Base-by-base conservation (phyloP, 2,329 filamentous ascomycete species). In the Fusarium armeniacum region DNA sequence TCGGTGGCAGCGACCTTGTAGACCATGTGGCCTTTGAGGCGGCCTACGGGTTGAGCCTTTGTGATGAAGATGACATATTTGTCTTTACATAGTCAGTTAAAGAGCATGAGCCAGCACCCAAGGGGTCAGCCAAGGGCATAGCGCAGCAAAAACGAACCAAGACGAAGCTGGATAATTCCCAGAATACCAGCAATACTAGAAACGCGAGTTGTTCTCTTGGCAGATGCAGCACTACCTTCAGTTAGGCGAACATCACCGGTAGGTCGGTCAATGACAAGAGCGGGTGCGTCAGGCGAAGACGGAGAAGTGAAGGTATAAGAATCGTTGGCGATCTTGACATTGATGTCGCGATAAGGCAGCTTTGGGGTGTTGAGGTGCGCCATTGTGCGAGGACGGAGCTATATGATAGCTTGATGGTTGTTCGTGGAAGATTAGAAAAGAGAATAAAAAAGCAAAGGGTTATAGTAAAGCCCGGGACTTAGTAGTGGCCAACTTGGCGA, bases 21-120 rank as follows among this genome's bases (percentile, higher is more conserved):
- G 30, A 98, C 90, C 90, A 96, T 97, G 80, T 99, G 93, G 68
- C 96, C 96, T 81, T 95, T 96, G 73, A 99, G 87, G 58, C 94
- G 89, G 65, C 95, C 96, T 81, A 98, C 90, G 38, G 94, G 92
- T 78, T 94, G 90, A 58, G 94, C 93, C 82, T 99, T 98, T 73
- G 93, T 98, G 79, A 99, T 97, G 77, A 97, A 88, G 77, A 99
- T 92, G 77, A 97, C 91, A 86, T 99, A 99, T 81, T 97, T 98
- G 86, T 99, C 88, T 89, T 74, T 30, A 26, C 38, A 54, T 55
- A 38, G 72, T 75, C 59, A 75, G 73, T 55, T 58, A 54, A 49
- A 55, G 41, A 63, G 62, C 47, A 62, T 51, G 54, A 62, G 55
- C 56, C 53, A 63, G 44, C 22, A 45, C 50, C 43, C 55, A 30